phyloP scores from a whole-genome alignment of 2,329 filamentous ascomycete species.

The Aspergillus sp. region DNA sequence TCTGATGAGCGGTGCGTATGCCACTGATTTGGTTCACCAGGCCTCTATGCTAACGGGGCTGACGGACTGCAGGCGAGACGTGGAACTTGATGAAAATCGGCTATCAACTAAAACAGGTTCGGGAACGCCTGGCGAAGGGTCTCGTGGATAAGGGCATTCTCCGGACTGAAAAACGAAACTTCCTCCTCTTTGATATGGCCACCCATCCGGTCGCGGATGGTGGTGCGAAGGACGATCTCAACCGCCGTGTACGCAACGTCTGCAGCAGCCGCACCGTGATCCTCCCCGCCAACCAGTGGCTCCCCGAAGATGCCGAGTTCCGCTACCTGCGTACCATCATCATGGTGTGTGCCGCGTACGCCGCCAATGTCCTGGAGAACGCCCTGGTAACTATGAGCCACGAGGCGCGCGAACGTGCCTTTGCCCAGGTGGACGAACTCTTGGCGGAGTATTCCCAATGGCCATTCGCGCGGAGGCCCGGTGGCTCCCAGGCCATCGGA shows the following conservation, averaged over 20 bases:
- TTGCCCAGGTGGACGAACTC: constrained; percentile 94
- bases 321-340: constrained; percentile 85
- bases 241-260: constrained; percentile 85
- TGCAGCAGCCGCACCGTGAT: constrained; percentile 93
- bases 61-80: constrained; percentile 70
- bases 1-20: constrained; percentile 80
- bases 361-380: constrained; percentile 96
- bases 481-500: constrained; percentile 77
- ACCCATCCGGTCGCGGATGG: constrained; percentile 96
- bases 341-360: constrained; percentile 98
- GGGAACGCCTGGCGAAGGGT: constrained; percentile 93
- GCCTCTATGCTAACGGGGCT: not conserved
- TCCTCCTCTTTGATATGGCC: constrained; percentile 99
- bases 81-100: constrained; percentile 99
- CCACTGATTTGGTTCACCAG: not conserved
- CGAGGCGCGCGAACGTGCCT: constrained; percentile 89
- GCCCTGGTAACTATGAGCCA: constrained; percentile 91
- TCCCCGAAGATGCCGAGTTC: constrained; percentile 93
- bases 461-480: constrained; percentile 81
- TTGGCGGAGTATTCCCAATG: constrained; percentile 96
- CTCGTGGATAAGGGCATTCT: constrained; percentile 98
- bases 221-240: constrained; percentile 95
- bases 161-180: constrained; percentile 98
- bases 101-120: constrained; percentile 98
- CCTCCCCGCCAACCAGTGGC: constrained; percentile 78